These are phyloP conservation scores for Ustilago hordei DNA, from an alignment of 1,284 basidiomycete species.

Conservation along the genomic window DNA sequence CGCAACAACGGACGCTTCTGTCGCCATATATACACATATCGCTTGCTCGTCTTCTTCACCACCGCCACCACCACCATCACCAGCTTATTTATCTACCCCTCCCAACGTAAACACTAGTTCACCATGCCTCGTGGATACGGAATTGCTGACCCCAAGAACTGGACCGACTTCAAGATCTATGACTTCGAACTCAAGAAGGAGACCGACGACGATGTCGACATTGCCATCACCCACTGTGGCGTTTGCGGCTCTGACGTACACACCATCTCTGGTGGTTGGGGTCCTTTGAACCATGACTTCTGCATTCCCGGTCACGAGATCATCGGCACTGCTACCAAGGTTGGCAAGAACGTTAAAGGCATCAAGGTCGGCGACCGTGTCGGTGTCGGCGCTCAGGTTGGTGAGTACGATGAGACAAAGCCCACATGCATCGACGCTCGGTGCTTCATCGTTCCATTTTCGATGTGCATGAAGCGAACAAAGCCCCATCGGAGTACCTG, in stretches of 20 bases:
- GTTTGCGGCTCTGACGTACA: conserved; percentile 63
- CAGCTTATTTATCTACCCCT: no score
- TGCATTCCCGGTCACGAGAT: conserved; percentile 75
- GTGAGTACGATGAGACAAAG: conserved; percentile 5
- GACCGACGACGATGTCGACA: conserved; percentile 63
- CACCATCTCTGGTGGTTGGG: conserved; percentile 67
- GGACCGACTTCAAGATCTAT: conserved; percentile 68
- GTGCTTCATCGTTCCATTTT: neutral
- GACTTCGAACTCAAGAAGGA: conserved; percentile 67
- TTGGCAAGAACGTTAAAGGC: conserved; percentile 72
- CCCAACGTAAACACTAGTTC: neutral
- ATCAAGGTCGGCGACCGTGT: conserved; percentile 77
- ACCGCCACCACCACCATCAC: neutral
- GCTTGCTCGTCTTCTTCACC: neutral
- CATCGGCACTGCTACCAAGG: conserved; percentile 73
- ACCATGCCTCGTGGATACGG: conserved; percentile 65
- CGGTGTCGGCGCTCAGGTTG: conserved; percentile 77
- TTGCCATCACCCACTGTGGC: conserved; percentile 66
- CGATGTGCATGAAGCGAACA: neutral
- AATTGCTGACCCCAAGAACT: conserved; percentile 65
- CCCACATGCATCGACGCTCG: neutral
- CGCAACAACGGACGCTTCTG: neutral
- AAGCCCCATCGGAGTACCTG: neutral
- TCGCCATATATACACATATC: neutral
- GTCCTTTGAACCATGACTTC: conserved; percentile 62